Conservation (phyloP, 1,139 yeast genomes). For the Zhuliangozyma blackwelliae region DNA sequence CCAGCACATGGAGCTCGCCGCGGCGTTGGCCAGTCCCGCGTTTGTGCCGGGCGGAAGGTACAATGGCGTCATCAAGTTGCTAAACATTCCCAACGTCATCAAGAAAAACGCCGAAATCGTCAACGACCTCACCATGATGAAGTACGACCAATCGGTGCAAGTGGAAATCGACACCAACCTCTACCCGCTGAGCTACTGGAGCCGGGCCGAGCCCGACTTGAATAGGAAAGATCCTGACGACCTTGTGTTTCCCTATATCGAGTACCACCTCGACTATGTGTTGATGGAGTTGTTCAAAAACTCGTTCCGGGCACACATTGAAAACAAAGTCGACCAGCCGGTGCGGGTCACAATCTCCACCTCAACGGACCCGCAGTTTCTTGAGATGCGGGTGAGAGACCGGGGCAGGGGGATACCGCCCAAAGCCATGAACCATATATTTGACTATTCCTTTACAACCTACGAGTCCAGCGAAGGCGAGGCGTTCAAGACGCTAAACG, state of each 20-base stretch:
- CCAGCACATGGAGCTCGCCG: slow-evolving; percentile 64
- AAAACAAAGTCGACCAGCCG: slow-evolving; percentile 55
- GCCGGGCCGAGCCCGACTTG: slow-evolving; percentile 24
- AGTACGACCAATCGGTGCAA: slow-evolving; percentile 70
- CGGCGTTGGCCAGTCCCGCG: slow-evolving; percentile 26
- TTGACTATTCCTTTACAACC: slow-evolving; percentile 84
- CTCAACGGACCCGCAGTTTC: slow-evolving; percentile 32
- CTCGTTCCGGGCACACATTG: slow-evolving; percentile 81
- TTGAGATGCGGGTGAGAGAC: slow-evolving; percentile 75
- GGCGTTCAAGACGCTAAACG: slow-evolving; percentile 54
- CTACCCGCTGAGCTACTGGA: slow-evolving; percentile 31
- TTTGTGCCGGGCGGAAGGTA: slow-evolving; percentile 37
- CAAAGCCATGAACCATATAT: slow-evolving; percentile 57
- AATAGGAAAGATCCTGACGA: slow-evolving; percentile 16
- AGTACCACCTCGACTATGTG: slow-evolving; percentile 82
- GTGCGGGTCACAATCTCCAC: slow-evolving; percentile 65
- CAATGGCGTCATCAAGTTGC: slow-evolving; percentile 67
- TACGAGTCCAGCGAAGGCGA: slow-evolving; percentile 61
- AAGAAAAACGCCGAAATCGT: slow-evolving; percentile 67
- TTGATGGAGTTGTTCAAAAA: slow-evolving; percentile 85
- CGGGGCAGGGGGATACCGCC: slow-evolving; percentile 86
- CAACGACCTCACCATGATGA: slow-evolving; percentile 74
- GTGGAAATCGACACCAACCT: slow-evolving; percentile 50
- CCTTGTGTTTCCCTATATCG: slow-evolving; percentile 67
- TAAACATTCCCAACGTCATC: slow-evolving; percentile 60